A percentile compares a stretch with the other conserved stretches of the same genome.
phyloP scores from a whole-genome alignment of 2,329 filamentous ascomycete species.

The Sclerotinia borealis region DNA sequence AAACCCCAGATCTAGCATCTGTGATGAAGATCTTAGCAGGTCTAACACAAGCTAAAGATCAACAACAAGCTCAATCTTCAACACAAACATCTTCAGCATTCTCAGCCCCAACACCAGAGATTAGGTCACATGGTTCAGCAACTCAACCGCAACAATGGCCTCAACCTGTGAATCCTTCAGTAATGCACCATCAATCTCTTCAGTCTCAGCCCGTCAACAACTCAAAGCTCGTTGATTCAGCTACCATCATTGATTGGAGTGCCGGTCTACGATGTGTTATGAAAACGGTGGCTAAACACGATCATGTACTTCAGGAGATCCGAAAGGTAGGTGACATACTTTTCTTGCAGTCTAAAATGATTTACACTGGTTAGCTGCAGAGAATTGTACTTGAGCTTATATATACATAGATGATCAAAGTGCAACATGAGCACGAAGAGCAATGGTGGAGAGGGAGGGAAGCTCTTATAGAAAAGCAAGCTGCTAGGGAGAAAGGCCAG shows the following conservation, averaged over 20 bases:
- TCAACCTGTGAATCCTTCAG: not conserved
- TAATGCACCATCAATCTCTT: not conserved
- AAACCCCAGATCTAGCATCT: conserved; percentile 31
- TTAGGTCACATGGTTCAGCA: conserved; percentile 22
- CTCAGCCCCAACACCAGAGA: conserved; percentile 33
- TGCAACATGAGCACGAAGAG: conserved; percentile 56
- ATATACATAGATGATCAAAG: conserved; percentile 47
- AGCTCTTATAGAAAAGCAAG: conserved; percentile 45
- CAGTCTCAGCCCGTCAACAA: not conserved
- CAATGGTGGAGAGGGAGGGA: conserved; percentile 53
- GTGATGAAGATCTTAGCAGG: conserved; percentile 30
- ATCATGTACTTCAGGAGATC: conserved; percentile 40
- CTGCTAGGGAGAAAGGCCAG: conserved; percentile 45
- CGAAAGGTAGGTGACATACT: conserved; percentile 27
- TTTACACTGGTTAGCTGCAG: not conserved
- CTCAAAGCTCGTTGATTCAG: conserved; percentile 34
- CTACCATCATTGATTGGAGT: conserved; percentile 46
- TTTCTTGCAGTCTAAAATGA: not conserved
- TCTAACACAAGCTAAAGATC: conserved; percentile 20
- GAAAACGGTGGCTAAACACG: conserved; percentile 41
- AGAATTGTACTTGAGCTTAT: conserved; percentile 5
- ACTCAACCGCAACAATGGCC: conserved; percentile 21
- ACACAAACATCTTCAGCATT: conserved; percentile 22
- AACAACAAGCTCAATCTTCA: conserved; percentile 12
- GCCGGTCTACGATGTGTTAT: conserved; percentile 45